These are phyloP conservation scores for Xanthoparmelia taractica DNA, from an alignment of 495 filamentous ascomycete species.

Conservation along the genomic window DNA sequence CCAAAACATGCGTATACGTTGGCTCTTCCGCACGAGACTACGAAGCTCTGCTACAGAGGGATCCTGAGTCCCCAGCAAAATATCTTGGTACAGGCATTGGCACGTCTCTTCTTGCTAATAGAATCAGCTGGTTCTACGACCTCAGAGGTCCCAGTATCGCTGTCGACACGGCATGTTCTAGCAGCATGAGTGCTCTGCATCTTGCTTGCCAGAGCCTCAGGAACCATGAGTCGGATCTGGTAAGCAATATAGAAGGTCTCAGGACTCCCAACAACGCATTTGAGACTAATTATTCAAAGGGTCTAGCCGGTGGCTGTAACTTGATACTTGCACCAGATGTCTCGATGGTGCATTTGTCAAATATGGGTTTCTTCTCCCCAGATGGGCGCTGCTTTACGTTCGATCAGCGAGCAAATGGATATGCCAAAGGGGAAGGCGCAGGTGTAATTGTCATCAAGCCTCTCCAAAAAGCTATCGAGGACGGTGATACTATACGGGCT, in stretches of 20 bases:
- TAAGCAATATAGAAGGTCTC: constrained; percentile 13
- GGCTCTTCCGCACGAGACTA: constrained; percentile 11
- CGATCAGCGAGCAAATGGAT: constrained; percentile 33
- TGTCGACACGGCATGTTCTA: constrained; percentile 47
- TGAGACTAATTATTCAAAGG: neutral
- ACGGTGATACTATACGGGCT: constrained; percentile 39
- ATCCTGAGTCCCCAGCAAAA: neutral
- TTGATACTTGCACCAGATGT: neutral
- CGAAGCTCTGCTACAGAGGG: neutral
- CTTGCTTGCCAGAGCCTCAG: constrained; percentile 38
- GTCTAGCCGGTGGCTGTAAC: too few relatives aligned
- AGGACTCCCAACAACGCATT: constrained; percentile 20
- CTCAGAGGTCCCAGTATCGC: constrained; percentile 41
- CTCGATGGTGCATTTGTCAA: constrained; percentile 16
- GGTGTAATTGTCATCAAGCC: neutral
- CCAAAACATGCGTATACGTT: constrained; percentile 7
- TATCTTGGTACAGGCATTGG: constrained; percentile 1
- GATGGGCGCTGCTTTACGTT: constrained; percentile 31
- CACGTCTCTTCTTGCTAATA: constrained; percentile 35
- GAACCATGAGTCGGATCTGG: constrained; percentile 32
- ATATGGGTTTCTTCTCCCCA: constrained; percentile 13
- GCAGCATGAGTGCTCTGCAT: constrained; percentile 38
- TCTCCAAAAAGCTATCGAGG: constrained; percentile 30
- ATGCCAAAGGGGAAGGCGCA: constrained; percentile 36
- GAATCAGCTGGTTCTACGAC: constrained; percentile 44